Conservation (phyloP, 2,329 filamentous ascomycete species). For the Moelleriella libera region DNA sequence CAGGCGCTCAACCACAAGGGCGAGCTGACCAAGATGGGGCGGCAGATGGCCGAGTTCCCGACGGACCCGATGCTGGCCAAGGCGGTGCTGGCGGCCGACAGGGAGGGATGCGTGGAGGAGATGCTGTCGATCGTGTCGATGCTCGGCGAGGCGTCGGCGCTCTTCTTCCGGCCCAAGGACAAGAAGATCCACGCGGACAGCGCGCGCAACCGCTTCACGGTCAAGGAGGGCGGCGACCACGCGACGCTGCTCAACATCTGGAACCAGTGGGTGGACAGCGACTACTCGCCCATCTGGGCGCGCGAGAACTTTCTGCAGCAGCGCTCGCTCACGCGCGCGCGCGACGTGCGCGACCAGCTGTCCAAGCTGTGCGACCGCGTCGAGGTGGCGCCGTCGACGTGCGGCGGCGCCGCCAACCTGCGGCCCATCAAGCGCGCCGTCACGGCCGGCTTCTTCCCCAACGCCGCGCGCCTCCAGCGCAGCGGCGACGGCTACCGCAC, state of each 20-base stretch:
- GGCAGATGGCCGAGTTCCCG: slow-evolving; percentile 92
- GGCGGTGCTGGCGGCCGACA: slow-evolving; percentile 74
- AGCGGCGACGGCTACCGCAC: slow-evolving; percentile 82
- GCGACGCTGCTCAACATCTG: slow-evolving; percentile 81
- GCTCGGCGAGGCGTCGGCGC: slow-evolving; percentile 72
- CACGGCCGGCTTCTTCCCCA: slow-evolving; percentile 86
- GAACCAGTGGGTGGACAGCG: slow-evolving; percentile 88
- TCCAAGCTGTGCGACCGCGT: slow-evolving; percentile 86
- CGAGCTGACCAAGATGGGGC: slow-evolving; percentile 76
- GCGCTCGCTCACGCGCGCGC: slow-evolving; percentile 71
- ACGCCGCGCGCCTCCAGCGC: slow-evolving; percentile 71
- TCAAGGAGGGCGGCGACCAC: slow-evolving; percentile 85
- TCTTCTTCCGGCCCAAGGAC: slow-evolving; percentile 93
- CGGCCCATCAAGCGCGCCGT: slow-evolving; percentile 72
- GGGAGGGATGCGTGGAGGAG: slow-evolving; percentile 87
- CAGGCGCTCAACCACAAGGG: slow-evolving; percentile 82
- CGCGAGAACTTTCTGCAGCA: slow-evolving; percentile 92
- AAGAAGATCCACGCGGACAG: slow-evolving; percentile 95
- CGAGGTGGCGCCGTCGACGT: slow-evolving; percentile 60
- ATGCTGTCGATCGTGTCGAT: slow-evolving; percentile 88
- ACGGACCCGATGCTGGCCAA: slow-evolving; percentile 87
- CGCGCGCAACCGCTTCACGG: slow-evolving; percentile 74
- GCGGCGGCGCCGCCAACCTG: slow-evolving; percentile 49
- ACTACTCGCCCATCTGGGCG: slow-evolving; percentile 78
- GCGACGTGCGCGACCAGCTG: slow-evolving; percentile 86